Base-by-base conservation (phyloP, 2,329 filamentous ascomycete genomes). In the Talaromyces funiculosus region DNA sequence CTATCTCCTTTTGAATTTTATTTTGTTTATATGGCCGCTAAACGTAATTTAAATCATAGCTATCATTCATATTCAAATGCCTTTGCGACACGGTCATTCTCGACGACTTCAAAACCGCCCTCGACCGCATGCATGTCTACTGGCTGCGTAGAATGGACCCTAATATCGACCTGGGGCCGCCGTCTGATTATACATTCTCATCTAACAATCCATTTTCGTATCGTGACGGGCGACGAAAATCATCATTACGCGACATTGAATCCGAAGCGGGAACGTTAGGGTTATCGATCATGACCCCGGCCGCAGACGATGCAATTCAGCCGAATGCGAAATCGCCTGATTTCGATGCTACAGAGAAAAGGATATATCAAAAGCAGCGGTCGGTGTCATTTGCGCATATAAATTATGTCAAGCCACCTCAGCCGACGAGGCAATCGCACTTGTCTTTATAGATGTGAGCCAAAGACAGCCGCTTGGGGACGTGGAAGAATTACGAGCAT, bases 81-180 rank as follows among this genome's bases (percentile, higher is more conserved):
- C 56, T 58, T 24, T 58, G 56, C 24, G 56, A 72, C 67, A 84
- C 82, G 0, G 84, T 88, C 56, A 81, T 88, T 56, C 80, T 88
- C 10, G 86, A 88, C 67, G 86, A 88, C 66, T 88, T 88, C 79
- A 87, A 87, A 67, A 86, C 84, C 3, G 79, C 78, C 0, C 69
- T 82, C 4, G 79, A 81, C 61, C 67, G 65, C 20, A 63, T 75
- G 37, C 70, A 72, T 24, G 59, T 63, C 4, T 69, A 74, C 62
- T 73, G 70, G 71, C 62, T 74, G 4, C 31, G 56, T n/a, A 18
- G 45, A 9, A 49, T 58, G 29, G 56, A 51, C 16, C 35, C 42
- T 1, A 40, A 40, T 35, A 33, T 37, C 33, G 35, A 40, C 12
- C 2, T 40, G 1, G 24, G 22, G 1, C 20, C 51, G 0, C 12